phyloP scores from a whole-genome alignment of 768 basidiomycete species.

The Paxillus ammoniavirescens region DNA sequence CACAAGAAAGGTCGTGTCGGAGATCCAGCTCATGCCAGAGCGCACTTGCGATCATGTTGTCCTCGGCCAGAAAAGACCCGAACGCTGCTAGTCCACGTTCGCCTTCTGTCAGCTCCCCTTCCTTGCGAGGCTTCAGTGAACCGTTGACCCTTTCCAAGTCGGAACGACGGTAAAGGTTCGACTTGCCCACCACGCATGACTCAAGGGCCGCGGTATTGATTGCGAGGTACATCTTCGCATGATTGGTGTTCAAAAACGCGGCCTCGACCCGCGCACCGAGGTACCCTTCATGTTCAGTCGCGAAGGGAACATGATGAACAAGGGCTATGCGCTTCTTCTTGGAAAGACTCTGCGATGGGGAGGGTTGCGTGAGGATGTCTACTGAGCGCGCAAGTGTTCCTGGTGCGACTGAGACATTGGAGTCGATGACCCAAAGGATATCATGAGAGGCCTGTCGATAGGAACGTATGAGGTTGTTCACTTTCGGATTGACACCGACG shows the following conservation, averaged over 20 bases:
- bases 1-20: constrained; percentile 86
- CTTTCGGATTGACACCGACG: constrained; percentile 94
- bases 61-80: constrained; percentile 89
- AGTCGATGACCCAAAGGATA: constrained; percentile 95
- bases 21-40: constrained; percentile 93
- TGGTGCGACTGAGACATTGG: constrained; percentile 80
- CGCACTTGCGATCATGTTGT: constrained; percentile 93
- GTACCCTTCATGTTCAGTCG: constrained; percentile 61
- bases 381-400: constrained; percentile 85
- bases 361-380: constrained; percentile 57
- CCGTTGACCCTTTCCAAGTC: constrained; percentile 79
- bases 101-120: constrained; percentile 19
- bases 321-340: constrained; percentile 64
- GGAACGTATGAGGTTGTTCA: constrained; percentile 90
- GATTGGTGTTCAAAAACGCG: constrained; percentile 94
- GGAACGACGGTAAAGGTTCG: constrained; percentile 88
- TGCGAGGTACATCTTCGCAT: constrained; percentile 97
- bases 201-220: constrained; percentile 88
- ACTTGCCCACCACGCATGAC: constrained; percentile 97
- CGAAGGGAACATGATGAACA: constrained; percentile 96
- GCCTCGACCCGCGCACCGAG: constrained; percentile 88
- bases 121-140: constrained; percentile 48
- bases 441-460: constrained; percentile 82
- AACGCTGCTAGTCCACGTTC: constrained; percentile 71
- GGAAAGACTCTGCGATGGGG: constrained; percentile 31